These are phyloP conservation scores for Endothia cerciana DNA, from an alignment of 2,329 filamentous ascomycete genomes.

Conservation along the genomic window DNA sequence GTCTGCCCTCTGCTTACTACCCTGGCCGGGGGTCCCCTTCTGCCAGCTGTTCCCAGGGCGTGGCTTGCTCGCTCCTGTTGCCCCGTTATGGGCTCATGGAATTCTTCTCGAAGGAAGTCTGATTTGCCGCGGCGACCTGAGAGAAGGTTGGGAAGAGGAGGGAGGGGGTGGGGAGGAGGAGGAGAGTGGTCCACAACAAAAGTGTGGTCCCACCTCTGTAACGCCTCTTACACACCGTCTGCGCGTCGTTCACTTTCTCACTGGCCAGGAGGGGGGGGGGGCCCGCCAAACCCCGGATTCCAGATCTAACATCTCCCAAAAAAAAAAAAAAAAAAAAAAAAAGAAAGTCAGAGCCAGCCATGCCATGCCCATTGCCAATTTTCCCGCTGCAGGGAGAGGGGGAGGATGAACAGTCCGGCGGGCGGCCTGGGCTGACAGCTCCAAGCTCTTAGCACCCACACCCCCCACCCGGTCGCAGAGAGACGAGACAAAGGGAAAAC, in stretches of 20 bases:
- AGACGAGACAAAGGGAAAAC: background rate
- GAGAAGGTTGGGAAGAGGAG: background rate
- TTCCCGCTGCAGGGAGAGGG: background rate
- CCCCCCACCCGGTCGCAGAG: background rate
- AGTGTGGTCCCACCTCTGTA: background rate
- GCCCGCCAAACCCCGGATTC: conserved; percentile 1
- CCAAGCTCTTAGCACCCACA: no score
- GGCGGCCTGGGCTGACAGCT: conserved; percentile 5
- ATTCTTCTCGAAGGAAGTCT: conserved; percentile 1
- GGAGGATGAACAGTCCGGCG: background rate
- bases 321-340: background rate
- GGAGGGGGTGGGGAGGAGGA: background rate
- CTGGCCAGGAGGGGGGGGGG: background rate
- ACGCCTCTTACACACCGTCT: background rate
- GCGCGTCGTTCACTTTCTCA: background rate
- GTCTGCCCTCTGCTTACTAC: background rate
- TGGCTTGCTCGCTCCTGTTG: background rate
- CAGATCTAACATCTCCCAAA: conserved; percentile 5
- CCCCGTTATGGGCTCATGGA: background rate
- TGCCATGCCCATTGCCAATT: background rate
- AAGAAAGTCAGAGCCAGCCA: background rate
- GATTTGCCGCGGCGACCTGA: background rate
- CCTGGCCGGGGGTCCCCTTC: no score
- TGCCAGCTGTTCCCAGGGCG: conserved; percentile 3
- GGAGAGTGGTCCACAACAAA: background rate